These are phyloP conservation scores for Suillus tomentosus DNA, from an alignment of 768 basidiomycete species.

Conservation along the genomic window DNA sequence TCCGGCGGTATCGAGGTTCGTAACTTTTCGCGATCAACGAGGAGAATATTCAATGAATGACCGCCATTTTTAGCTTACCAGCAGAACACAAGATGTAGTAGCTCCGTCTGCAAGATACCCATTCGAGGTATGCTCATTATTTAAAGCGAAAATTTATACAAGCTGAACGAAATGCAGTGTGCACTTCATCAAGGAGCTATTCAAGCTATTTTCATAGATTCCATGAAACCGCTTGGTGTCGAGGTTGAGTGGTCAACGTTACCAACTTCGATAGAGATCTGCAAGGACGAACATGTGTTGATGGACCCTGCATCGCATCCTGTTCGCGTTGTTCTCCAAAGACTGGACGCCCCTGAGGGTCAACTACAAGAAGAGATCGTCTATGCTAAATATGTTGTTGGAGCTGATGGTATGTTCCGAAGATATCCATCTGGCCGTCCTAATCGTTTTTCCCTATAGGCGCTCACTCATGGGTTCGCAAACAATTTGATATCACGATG, in stretches of 20 bases:
- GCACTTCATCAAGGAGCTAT: slow-evolving; percentile 38
- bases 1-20: slow-evolving; percentile 62
- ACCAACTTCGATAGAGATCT: slow-evolving; percentile 33
- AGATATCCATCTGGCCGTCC: background rate
- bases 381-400: slow-evolving; percentile 73
- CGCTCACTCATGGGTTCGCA: slow-evolving; percentile 85
- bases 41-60: slow-evolving; percentile 2
- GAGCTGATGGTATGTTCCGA: slow-evolving; percentile 60
- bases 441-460: slow-evolving; percentile 40
- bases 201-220: slow-evolving; percentile 36
- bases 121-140: slow-evolving; percentile 52
- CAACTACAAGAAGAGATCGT: slow-evolving; percentile 53
- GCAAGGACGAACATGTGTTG: slow-evolving; percentile 25
- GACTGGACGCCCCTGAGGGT: slow-evolving; percentile 30
- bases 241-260: slow-evolving; percentile 35
- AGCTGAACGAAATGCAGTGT: slow-evolving; percentile 22
- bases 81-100: slow-evolving; percentile 60
- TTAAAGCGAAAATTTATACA: background rate
- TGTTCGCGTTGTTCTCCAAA: slow-evolving; percentile 26
- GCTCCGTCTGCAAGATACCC: slow-evolving; percentile 66
- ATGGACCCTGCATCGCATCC: slow-evolving; percentile 25
- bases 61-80: slow-evolving; percentile 54
- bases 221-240: slow-evolving; percentile 31
- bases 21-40: background rate
- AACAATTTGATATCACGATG: slow-evolving; percentile 63